phyloP scores from a whole-genome alignment of 805 yeast genomes.

The Hanseniaspora lachancei region DNA sequence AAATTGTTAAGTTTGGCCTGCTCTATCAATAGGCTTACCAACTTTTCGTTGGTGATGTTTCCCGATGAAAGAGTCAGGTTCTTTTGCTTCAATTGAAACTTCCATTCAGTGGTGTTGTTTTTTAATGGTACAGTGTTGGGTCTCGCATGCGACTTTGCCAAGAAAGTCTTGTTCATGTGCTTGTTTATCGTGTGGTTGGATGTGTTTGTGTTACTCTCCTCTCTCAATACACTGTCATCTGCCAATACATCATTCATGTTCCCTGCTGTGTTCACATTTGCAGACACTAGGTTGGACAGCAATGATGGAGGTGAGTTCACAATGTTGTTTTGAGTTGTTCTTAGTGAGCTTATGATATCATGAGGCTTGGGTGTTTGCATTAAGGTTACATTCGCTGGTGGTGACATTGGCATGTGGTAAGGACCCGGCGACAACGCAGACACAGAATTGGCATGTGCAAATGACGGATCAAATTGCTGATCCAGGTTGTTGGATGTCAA shows the following conservation, averaged over 20 bases:
- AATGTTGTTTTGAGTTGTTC: slow-evolving; percentile 6
- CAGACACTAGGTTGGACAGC: neutral
- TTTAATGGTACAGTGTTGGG: slow-evolving; percentile 9
- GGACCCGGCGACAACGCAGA: slow-evolving; percentile 5
- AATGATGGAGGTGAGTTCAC: neutral
- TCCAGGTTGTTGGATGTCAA: neutral
- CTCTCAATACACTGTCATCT: neutral
- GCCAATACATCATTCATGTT: neutral
- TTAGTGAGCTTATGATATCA: slow-evolving; percentile 10
- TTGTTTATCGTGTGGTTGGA: neutral
- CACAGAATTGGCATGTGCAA: neutral
- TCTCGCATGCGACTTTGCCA: neutral
- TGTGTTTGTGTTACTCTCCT: neutral
- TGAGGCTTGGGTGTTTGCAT: slow-evolving; percentile 11
- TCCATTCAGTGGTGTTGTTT: slow-evolving; percentile 42
- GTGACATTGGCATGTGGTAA: slow-evolving; percentile 8
- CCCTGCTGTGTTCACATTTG: neutral
- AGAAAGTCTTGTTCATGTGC: neutral
- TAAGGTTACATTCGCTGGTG: neutral
- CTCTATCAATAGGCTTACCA: slow-evolving; percentile 44
- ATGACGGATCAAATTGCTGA: slow-evolving; percentile 1
- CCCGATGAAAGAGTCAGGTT: slow-evolving; percentile 40
- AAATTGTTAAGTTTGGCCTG: slow-evolving; percentile 47
- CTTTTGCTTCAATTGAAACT: slow-evolving; percentile 38
- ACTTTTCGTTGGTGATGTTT: slow-evolving; percentile 37